Evolutionary conservation across 2,329 filamentous ascomycete genomes (phyloP).

Genomic region (Fusarium sp.): DNA sequence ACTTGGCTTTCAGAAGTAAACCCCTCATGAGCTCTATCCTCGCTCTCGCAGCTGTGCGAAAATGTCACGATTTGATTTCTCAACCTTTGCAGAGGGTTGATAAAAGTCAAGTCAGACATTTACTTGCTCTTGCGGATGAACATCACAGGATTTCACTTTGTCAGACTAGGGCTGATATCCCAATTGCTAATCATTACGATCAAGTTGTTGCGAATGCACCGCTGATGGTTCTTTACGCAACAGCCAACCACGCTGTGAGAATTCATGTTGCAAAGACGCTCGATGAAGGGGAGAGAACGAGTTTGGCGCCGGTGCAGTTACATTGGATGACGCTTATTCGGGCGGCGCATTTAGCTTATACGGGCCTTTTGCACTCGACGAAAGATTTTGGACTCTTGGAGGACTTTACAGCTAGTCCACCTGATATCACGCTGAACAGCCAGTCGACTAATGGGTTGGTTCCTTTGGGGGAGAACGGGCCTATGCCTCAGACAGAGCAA

Average conservation of each 20-base stretch:
- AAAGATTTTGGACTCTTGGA: neutral
- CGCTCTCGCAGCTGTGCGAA: conserved; percentile 53
- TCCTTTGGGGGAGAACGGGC: conserved; percentile 16
- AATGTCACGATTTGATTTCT: conserved; percentile 48
- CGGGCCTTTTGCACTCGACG: neutral
- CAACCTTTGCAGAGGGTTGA: neutral
- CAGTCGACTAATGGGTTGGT: neutral
- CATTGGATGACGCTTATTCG: conserved; percentile 38
- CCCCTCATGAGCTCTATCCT: conserved; percentile 55
- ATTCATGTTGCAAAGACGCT: conserved; percentile 47
- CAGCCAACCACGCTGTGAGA: conserved; percentile 50
- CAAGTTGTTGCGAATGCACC: conserved; percentile 45
- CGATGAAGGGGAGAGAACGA: neutral
- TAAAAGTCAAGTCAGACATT: conserved; percentile 5
- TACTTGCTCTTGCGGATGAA: conserved; percentile 46
- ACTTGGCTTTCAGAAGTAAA: conserved; percentile 51
- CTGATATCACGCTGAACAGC: neutral
- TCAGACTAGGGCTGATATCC: conserved; percentile 49
- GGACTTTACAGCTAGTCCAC: neutral
- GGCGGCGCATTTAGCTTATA: conserved; percentile 32
- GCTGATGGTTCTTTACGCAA: conserved; percentile 55
- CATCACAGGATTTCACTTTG: conserved; percentile 52
- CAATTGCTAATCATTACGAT: conserved; percentile 42
- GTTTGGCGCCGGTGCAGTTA: neutral
- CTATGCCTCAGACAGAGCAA: neutral